Conservation (phyloP, 176 grass and related monocot genomes). For the Triticum dicoccoides region DNA sequence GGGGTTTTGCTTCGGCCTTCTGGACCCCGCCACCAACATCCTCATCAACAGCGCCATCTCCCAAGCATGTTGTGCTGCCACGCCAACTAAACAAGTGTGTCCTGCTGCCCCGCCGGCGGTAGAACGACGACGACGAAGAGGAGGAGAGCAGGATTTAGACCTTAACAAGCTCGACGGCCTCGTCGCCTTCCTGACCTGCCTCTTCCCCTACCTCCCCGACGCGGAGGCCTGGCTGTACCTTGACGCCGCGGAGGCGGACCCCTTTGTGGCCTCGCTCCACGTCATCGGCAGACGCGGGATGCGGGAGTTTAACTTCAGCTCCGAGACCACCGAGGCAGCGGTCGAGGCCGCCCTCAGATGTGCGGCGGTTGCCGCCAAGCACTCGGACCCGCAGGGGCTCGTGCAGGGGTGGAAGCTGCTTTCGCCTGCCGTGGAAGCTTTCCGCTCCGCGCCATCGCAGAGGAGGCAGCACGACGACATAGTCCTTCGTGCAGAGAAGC, state of each 20-base stretch:
- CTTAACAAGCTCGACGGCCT: not conserved
- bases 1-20: not conserved
- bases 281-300: not conserved
- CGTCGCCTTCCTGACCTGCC: not conserved
- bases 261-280: not conserved
- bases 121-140: not conserved
- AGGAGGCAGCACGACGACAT: too few relatives aligned
- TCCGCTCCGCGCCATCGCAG: too few relatives aligned
- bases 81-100: too few relatives aligned
- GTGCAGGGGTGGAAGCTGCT: not conserved
- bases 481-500: too few relatives aligned
- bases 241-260: not conserved
- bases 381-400: not conserved
- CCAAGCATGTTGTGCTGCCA: not conserved
- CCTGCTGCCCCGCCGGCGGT: too few relatives aligned
- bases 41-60: not conserved
- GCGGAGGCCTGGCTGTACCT: not conserved
- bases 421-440: not conserved
- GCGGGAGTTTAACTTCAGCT: too few relatives aligned
- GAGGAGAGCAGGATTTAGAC: not conserved
- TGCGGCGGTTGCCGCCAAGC: not conserved
- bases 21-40: not conserved
- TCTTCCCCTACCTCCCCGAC: slow-evolving; percentile 1
- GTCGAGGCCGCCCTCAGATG: not conserved
- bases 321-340: not conserved